Evolutionary conservation across 1,139 yeast species (phyloP), one percentile per base, ranked within the genome.

Genomic region (Blastobotrys persicus): DNA sequence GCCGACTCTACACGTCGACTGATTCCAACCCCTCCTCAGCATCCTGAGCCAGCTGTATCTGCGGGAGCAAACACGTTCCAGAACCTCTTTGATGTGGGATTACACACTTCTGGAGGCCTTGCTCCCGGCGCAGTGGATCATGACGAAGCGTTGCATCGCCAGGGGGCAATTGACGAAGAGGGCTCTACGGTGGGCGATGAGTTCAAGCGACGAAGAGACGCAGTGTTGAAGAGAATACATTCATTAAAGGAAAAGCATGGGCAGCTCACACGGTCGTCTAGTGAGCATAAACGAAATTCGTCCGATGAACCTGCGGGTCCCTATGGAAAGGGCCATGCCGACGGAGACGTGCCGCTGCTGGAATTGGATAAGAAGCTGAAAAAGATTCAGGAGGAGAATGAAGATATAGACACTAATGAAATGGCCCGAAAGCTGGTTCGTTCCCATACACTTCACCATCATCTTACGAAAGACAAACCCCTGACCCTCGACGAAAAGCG

Each of bases 41-140:
- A 37, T 17, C 41, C 28, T 6, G 41, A 23, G 3, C 12, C 23
- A 12, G 41, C 28, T 4, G 41, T 28, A n/a, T 19, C 41, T 6
- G 41, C 28, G 6, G 33, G 34, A 9, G 9, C 34, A n/a, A 40
- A 40, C 13, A 14, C 43, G 4, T 46, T 55, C 28, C 47, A 56
- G 11, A 55, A 54, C 32, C 48, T 63, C 19, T 46, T 62, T 35
- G 64, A 62, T 34, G 53, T 62, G 31, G 66, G 66, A 4, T 41
- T 57, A 11, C 51, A 58, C 33, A 60, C 64, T 4, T 52, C 60
- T 6, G 67, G 64, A 4, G 67, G 67, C 1, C 47, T 63, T 42
- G 67, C 66, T 3, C 67, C 67, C 3, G 67, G 67, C 7, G 63
- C 65, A 2, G 52, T 47, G 3, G 47, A 37, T 33, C 47, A 48